A percentile compares a stretch with the other conserved stretches of the same genome.
Conservation (phyloP, 148 eudicot species). For the Salicornia ramosissima region DNA sequence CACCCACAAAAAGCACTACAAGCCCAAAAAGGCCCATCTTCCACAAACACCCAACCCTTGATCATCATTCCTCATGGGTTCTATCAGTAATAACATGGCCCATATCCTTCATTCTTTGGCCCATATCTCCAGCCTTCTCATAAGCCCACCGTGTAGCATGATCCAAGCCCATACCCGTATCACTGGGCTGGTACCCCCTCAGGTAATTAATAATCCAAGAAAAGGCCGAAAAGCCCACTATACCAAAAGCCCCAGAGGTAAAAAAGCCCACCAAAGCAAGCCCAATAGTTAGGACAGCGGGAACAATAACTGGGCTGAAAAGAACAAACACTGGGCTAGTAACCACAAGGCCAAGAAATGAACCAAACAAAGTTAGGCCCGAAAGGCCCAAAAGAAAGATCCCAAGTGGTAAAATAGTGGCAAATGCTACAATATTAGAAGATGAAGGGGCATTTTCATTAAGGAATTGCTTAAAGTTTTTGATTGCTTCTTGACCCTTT, state of each 20-base stretch:
- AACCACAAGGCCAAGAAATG: slow-evolving; percentile 41
- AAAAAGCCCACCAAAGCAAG: slow-evolving; percentile 45
- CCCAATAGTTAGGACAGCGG: slow-evolving; percentile 42
- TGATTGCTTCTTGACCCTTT: slow-evolving; percentile 26
- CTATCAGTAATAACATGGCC: slow-evolving; percentile 19
- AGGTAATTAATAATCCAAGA: slow-evolving; percentile 44
- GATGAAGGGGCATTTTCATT: slow-evolving; percentile 32
- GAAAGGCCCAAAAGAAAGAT: slow-evolving; percentile 45
- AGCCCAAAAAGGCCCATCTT: too few relatives aligned
- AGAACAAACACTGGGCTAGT: slow-evolving; percentile 50
- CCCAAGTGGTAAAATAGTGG: slow-evolving; percentile 43
- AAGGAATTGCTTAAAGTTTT: slow-evolving; percentile 19
- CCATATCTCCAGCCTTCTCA: slow-evolving; percentile 41
- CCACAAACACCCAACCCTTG: not conserved
- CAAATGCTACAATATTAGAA: slow-evolving; percentile 31
- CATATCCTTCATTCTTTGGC: slow-evolving; percentile 37
- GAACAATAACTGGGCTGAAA: slow-evolving; percentile 66
- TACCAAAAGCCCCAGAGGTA: slow-evolving; percentile 55
- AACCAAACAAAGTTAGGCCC: slow-evolving; percentile 38
- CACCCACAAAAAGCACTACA: not conserved
- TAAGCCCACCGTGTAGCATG: slow-evolving; percentile 3
- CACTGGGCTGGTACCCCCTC: slow-evolving; percentile 15
- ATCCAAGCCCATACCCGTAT: not conserved
- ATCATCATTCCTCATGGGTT: slow-evolving; percentile 21
- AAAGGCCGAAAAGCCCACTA: slow-evolving; percentile 44